These are phyloP conservation scores for Melampsora americana DNA, from an alignment of 1,284 basidiomycete genomes.

Conservation along the genomic window DNA sequence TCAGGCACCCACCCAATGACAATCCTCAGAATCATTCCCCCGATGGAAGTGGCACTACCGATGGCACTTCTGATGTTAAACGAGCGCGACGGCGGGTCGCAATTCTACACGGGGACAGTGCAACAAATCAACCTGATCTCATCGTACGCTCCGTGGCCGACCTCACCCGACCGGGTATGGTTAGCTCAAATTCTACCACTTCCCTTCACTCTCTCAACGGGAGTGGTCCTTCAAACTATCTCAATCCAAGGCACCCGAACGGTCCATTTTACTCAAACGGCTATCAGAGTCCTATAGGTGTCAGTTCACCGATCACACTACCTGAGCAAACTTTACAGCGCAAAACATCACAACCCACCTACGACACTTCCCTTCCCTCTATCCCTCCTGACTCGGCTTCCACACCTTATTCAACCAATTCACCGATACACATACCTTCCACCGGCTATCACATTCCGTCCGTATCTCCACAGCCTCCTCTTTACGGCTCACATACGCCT, in stretches of 20 bases:
- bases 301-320: slow-evolving; percentile 22
- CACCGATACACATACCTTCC: slow-evolving; percentile 48
- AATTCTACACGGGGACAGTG: slow-evolving; percentile 15
- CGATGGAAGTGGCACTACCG: slow-evolving; percentile 1
- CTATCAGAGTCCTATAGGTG: slow-evolving; percentile 17
- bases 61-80: slow-evolving; percentile 26
- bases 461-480: slow-evolving; percentile 67
- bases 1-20: slow-evolving; percentile 23
- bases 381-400: slow-evolving; percentile 6
- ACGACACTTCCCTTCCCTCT: slow-evolving; percentile 35
- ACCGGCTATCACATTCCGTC: slow-evolving; percentile 70
- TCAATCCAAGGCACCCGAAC: slow-evolving; percentile 46
- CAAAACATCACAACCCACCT: slow-evolving; percentile 33
- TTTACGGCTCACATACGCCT: slow-evolving; percentile 57
- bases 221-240: slow-evolving; percentile 45
- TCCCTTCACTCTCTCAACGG: not conserved
- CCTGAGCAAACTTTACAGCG: slow-evolving; percentile 30
- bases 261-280: slow-evolving; percentile 23
- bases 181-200: not conserved
- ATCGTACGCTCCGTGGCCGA: slow-evolving; percentile 30
- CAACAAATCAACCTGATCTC: not conserved
- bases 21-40: not conserved
- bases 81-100: slow-evolving; percentile 37
- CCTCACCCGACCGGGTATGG: slow-evolving; percentile 20
- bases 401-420: slow-evolving; percentile 46